These are phyloP conservation scores for Elsinoe fawcettii DNA, from an alignment of 2,329 filamentous ascomycete species.

Conservation along the genomic window DNA sequence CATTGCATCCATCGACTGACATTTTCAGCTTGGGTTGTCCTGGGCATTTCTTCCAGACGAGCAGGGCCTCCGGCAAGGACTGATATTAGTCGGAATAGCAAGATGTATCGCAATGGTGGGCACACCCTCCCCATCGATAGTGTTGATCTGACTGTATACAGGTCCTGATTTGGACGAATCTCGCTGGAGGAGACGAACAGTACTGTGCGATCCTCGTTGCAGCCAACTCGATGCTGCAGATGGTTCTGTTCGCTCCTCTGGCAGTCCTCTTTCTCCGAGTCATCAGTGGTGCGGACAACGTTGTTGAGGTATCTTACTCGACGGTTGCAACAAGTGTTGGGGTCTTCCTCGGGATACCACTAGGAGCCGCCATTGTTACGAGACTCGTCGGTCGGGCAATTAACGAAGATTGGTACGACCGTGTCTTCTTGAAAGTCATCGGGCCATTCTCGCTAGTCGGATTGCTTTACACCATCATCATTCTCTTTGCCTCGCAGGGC, in stretches of 20 bases:
- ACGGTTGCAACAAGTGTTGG: slow-evolving; percentile 72
- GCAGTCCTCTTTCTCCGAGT: slow-evolving; percentile 53
- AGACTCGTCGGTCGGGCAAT: slow-evolving; percentile 53
- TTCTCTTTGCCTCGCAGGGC: slow-evolving; percentile 79
- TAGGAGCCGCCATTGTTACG: slow-evolving; percentile 71
- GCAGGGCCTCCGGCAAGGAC: slow-evolving; percentile 46
- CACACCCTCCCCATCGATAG: too few species aligned
- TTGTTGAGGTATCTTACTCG: slow-evolving; percentile 47
- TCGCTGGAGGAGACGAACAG: slow-evolving; percentile 68
- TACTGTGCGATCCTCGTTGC: slow-evolving; percentile 63
- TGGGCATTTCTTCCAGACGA: slow-evolving; percentile 54
- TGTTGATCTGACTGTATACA: slow-evolving; percentile 25
- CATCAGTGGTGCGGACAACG: slow-evolving; percentile 45
- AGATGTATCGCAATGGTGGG: slow-evolving; percentile 81
- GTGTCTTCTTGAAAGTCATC: slow-evolving; percentile 60
- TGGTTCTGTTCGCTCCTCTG: slow-evolving; percentile 41
- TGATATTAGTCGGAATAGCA: slow-evolving; percentile 76
- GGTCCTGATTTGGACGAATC: slow-evolving; percentile 67
- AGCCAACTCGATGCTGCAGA: slow-evolving; percentile 42
- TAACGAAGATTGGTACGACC: slow-evolving; percentile 57
- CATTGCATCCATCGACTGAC: background rate
- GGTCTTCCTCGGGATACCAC: slow-evolving; percentile 74
- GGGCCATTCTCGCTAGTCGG: slow-evolving; percentile 73
- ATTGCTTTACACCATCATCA: slow-evolving; percentile 76
- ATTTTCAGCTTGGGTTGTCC: slow-evolving; percentile 43